Evolutionary conservation across 805 yeast species (phyloP).

Genomic region (Kregervanrija fluxuum): DNA sequence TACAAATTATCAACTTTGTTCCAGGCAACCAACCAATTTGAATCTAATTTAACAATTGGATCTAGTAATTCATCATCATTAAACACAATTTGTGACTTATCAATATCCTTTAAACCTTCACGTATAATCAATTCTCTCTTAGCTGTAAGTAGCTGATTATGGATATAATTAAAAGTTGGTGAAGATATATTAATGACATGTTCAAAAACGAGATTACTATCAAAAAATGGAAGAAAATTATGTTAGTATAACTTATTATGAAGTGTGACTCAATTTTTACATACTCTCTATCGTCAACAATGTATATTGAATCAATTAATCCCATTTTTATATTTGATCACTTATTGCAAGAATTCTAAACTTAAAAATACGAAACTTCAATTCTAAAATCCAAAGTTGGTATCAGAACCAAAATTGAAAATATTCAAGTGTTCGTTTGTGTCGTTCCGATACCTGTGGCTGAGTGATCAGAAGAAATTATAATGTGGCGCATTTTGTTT

Average conservation of each 20-base stretch:
- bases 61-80: constrained; percentile 14
- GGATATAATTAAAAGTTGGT: constrained; percentile 23
- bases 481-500: not conserved
- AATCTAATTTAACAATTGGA: constrained; percentile 23
- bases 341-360: no score
- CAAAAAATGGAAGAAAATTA: not conserved
- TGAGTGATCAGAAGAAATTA: no score
- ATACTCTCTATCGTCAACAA: constrained; percentile 23
- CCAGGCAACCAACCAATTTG: constrained; percentile 27
- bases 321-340: constrained; percentile 17
- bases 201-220: constrained; percentile 5
- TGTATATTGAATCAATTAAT: constrained; percentile 25
- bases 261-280: constrained; percentile 3
- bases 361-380: no score
- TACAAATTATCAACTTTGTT: constrained; percentile 15
- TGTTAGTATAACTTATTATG: not conserved
- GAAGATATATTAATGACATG: constrained; percentile 3
- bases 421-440: no score
- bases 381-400: no score
- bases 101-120: not conserved
- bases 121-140: constrained; percentile 7
- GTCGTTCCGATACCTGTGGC: no score
- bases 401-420: no score
- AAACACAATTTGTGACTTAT: constrained; percentile 2
- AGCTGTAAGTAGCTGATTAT: constrained; percentile 14